Evolutionary conservation across 2,329 filamentous ascomycete genomes (phyloP).

Genomic region (Neodidymelliopsis sp.): DNA sequence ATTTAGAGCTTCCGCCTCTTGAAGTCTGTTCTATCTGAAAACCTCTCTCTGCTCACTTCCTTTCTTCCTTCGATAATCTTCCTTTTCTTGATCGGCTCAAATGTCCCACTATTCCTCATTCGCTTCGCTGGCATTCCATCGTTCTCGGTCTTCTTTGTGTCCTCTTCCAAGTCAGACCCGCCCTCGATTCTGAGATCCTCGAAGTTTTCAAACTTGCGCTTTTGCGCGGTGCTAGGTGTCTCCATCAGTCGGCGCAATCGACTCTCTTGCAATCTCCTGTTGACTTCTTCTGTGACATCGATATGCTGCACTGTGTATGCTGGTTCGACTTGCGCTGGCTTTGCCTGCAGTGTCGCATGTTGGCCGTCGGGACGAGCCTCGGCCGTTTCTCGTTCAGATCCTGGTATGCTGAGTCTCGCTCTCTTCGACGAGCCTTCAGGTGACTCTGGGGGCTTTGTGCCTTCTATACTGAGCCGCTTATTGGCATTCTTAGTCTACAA

Average conservation of each 20-base stretch:
- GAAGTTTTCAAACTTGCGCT: slow-evolving; percentile 41
- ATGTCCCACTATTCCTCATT: slow-evolving; percentile 33
- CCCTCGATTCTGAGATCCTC: slow-evolving; percentile 30
- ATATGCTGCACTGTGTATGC: slow-evolving; percentile 37
- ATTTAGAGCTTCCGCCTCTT: slow-evolving; percentile 26
- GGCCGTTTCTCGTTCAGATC: slow-evolving; percentile 15
- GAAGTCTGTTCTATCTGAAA: slow-evolving; percentile 17
- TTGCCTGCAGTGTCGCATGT: slow-evolving; percentile 24
- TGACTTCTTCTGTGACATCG: slow-evolving; percentile 46
- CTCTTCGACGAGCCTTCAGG: slow-evolving; percentile 9
- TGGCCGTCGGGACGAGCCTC: slow-evolving; percentile 27
- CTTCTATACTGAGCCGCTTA: slow-evolving; percentile 42
- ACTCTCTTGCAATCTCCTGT: slow-evolving; percentile 38
- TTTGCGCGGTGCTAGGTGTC: slow-evolving; percentile 43
- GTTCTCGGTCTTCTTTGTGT: slow-evolving; percentile 13
- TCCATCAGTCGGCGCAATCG: slow-evolving; percentile 43
- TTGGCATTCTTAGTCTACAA: slow-evolving; percentile 27
- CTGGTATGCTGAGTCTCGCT: slow-evolving; percentile 17
- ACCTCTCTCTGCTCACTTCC: slow-evolving; percentile 1
- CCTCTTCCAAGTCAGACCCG: slow-evolving; percentile 25
- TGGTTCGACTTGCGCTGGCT: slow-evolving; percentile 18
- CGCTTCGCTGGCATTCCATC: slow-evolving; percentile 33
- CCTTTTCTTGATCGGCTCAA: slow-evolving; percentile 34
- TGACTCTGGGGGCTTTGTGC: slow-evolving; percentile 15
- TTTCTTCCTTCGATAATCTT: too few relatives aligned